Evolutionary conservation across 805 yeast species (phyloP).

Genomic region (Pichia paraexigua): DNA sequence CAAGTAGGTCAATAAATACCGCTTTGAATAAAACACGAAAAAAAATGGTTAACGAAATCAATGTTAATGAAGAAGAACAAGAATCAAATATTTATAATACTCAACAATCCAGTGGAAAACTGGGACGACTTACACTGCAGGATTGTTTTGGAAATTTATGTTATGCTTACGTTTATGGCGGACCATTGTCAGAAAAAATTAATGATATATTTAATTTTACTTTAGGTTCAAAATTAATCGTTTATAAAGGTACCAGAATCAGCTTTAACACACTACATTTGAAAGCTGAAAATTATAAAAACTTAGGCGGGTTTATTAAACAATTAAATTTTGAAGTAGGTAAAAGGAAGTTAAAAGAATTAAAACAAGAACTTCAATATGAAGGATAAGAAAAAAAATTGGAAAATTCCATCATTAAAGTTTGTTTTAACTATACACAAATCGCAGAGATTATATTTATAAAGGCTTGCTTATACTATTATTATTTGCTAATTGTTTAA

Average conservation of each 20-base stretch:
- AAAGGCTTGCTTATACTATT: background rate
- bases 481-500: background rate
- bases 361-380: constrained; percentile 26
- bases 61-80: constrained; percentile 37
- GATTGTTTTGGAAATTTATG: constrained; percentile 43
- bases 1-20: constrained; percentile 5
- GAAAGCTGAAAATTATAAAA: constrained; percentile 16
- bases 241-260: constrained; percentile 40
- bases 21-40: constrained; percentile 1
- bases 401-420: background rate
- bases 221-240: constrained; percentile 51
- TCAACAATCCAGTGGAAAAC: background rate
- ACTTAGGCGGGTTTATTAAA: constrained; percentile 24
- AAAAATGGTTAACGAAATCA: constrained; percentile 33
- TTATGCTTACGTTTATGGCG: constrained; percentile 48
- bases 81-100: constrained; percentile 3
- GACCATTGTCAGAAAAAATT: constrained; percentile 29
- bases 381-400: constrained; percentile 4
- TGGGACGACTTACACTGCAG: constrained; percentile 41
- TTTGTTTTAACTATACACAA: background rate
- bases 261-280: constrained; percentile 39
- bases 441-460: background rate
- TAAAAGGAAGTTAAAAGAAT: constrained; percentile 31
- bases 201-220: constrained; percentile 30
- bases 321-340: constrained; percentile 20